Conservation (phyloP, 2,329 filamentous ascomycete genomes). For the Aspergillus ochraceus region DNA sequence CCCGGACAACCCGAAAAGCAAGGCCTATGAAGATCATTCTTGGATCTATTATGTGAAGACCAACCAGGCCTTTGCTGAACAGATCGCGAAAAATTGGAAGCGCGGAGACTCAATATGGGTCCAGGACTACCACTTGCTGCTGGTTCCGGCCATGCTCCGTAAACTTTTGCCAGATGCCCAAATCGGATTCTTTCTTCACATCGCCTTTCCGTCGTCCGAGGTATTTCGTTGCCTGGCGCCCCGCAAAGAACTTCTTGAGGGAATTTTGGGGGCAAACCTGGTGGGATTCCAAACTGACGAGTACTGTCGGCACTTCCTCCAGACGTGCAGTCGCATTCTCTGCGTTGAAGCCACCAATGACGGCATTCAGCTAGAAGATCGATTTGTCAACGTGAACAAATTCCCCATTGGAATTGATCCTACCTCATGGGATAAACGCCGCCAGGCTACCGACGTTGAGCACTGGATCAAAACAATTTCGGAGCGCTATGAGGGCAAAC, state of each 20-base stretch:
- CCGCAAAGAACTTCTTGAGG: conserved; percentile 82
- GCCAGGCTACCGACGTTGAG: conserved; percentile 69
- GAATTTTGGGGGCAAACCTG: conserved; percentile 89
- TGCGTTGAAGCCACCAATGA: conserved; percentile 87
- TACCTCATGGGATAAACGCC: conserved; percentile 68
- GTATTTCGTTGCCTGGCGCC: conserved; percentile 90
- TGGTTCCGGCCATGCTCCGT: conserved; percentile 86
- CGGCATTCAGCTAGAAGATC: conserved; percentile 86
- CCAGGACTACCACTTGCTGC: conserved; percentile 89
- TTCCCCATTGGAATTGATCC: conserved; percentile 92
- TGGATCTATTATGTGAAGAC: conserved; percentile 93
- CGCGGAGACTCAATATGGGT: conserved; percentile 91
- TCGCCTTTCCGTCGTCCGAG: conserved; percentile 93
- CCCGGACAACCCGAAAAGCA: conserved; percentile 96
- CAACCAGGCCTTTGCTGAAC: conserved; percentile 90
- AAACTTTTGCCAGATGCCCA: conserved; percentile 84
- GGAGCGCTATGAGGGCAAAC: conserved; percentile 83
- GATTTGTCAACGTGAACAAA: conserved; percentile 84
- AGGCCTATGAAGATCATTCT: conserved; percentile 95
- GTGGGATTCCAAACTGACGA: conserved; percentile 93
- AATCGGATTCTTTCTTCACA: conserved; percentile 94
- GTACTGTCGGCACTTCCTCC: conserved; percentile 90
- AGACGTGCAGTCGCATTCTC: conserved; percentile 89
- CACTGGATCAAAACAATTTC: conserved; percentile 78
- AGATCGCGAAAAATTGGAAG: conserved; percentile 89